Percentiles rank a stretch among this genome's conserved stretches.
Conservation (phyloP, 495 filamentous ascomycete genomes). For the Aspergillus egyptiacus region DNA sequence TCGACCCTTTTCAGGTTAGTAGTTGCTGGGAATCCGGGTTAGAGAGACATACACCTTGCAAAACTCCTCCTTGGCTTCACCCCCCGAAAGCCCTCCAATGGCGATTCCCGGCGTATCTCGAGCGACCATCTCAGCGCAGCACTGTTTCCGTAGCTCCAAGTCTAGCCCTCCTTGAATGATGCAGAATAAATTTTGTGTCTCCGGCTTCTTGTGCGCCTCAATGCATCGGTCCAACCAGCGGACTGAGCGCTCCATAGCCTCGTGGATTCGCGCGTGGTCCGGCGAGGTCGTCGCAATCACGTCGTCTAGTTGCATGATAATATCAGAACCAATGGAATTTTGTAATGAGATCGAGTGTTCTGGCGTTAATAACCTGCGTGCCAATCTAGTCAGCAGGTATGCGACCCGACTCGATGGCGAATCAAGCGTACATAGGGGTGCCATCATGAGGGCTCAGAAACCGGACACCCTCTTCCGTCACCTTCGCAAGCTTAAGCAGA, state of each 20-base stretch:
- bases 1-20: conserved; percentile 54
- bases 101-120: conserved; percentile 93
- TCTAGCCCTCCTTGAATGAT: conserved; percentile 97
- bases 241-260: conserved; percentile 94
- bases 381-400: not conserved
- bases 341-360: conserved; percentile 96
- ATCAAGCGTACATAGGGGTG: conserved; percentile 64
- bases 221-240: conserved; percentile 98
- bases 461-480: conserved; percentile 92
- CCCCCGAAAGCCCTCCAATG: conserved; percentile 89
- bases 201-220: conserved; percentile 78
- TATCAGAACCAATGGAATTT: conserved; percentile 95
- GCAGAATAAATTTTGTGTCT: conserved; percentile 91
- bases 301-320: conserved; percentile 99
- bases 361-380: conserved; percentile 72
- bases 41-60: conserved; percentile 53
- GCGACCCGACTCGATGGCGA: not conserved
- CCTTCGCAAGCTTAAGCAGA: conserved; percentile 82
- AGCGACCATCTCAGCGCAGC: conserved; percentile 82
- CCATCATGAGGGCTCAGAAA: conserved; percentile 95
- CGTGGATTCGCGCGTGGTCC: conserved; percentile 75
- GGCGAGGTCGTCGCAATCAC: conserved; percentile 94
- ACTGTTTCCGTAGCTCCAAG: conserved; percentile 77
- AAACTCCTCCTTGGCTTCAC: conserved; percentile 64
- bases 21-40: too few relatives aligned